Percentiles rank a stretch among this genome's conserved stretches.
Evolutionary conservation across 2,329 filamentous ascomycete genomes (phyloP).

Genomic region (Whalleya microplaca): DNA sequence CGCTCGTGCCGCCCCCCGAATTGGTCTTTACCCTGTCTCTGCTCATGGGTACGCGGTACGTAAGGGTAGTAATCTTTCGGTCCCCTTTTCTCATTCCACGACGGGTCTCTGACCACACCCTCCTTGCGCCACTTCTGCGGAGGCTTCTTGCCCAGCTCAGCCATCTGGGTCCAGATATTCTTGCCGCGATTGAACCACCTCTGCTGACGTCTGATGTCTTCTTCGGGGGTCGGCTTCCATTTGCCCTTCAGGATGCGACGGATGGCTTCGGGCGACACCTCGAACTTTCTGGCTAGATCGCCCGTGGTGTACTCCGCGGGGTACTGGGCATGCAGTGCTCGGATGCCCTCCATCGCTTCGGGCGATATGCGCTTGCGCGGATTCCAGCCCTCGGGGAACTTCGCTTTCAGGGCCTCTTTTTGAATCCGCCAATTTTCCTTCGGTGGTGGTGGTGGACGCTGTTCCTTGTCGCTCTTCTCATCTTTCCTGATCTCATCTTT

Average conservation of each 20-base stretch:
- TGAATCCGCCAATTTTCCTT: conserved; percentile 72
- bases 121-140: conserved; percentile 62
- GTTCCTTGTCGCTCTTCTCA: conserved; percentile 5
- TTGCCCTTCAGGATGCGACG: conserved; percentile 83
- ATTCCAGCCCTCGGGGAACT: conserved; percentile 81
- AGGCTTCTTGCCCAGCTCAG: conserved; percentile 64
- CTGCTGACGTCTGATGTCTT: conserved; percentile 60
- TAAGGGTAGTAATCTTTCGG: conserved; percentile 35
- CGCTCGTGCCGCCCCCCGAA: no score
- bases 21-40: neutral
- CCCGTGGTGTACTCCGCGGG: conserved; percentile 77
- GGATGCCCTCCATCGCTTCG: conserved; percentile 88
- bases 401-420: conserved; percentile 73
- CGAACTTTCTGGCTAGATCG: conserved; percentile 76
- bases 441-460: conserved; percentile 30
- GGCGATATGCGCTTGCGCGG: conserved; percentile 88
- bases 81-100: conserved; percentile 42
- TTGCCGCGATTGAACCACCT: conserved; percentile 66
- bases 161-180: conserved; percentile 61
- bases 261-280: conserved; percentile 85
- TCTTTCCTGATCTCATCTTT: conserved; percentile 18
- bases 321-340: conserved; percentile 76
- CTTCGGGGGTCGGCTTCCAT: conserved; percentile 64
- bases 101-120: conserved; percentile 52
- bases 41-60: conserved; percentile 16